These are phyloP conservation scores for Solanum sitiens DNA, from an alignment of 257 asterid species.

Conservation along the genomic window DNA sequence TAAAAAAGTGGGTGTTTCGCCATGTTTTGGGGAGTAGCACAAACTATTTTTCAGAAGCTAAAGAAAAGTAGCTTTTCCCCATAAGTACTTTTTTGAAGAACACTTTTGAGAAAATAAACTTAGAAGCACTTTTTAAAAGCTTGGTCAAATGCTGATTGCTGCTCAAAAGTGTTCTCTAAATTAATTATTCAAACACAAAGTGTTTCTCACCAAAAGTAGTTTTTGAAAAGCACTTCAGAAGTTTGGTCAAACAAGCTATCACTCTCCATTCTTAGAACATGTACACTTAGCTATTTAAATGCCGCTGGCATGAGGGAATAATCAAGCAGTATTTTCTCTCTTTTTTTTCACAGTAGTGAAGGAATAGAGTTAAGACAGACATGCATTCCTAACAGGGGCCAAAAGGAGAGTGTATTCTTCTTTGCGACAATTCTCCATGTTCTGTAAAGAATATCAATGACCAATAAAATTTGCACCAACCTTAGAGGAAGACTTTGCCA, in stretches of 20 bases:
- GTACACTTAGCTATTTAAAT: background rate
- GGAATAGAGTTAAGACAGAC: background rate
- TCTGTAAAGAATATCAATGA: background rate
- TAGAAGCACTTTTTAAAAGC: background rate
- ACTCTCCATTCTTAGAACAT: background rate
- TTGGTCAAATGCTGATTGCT: background rate
- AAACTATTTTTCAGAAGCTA: background rate
- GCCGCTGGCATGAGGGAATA: background rate
- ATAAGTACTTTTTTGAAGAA: background rate
- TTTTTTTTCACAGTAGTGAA: background rate
- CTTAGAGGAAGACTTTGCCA: conserved; percentile 81
- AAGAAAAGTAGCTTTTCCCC: background rate
- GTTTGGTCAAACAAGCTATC: background rate
- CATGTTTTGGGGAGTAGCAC: background rate
- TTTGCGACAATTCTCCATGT: background rate
- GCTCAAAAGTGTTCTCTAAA: background rate
- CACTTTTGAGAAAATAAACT: background rate
- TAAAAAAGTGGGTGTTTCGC: background rate
- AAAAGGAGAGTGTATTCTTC: background rate
- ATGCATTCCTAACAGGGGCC: background rate
- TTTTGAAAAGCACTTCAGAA: background rate
- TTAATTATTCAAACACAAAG: background rate
- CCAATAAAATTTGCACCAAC: conserved; percentile 26
- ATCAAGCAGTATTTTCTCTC: background rate
- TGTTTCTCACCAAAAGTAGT: background rate